Evolutionary conservation across 768 basidiomycete species (phyloP), one percentile per base, ranked within the genome.

Genomic region (Termitomyces sp.): DNA sequence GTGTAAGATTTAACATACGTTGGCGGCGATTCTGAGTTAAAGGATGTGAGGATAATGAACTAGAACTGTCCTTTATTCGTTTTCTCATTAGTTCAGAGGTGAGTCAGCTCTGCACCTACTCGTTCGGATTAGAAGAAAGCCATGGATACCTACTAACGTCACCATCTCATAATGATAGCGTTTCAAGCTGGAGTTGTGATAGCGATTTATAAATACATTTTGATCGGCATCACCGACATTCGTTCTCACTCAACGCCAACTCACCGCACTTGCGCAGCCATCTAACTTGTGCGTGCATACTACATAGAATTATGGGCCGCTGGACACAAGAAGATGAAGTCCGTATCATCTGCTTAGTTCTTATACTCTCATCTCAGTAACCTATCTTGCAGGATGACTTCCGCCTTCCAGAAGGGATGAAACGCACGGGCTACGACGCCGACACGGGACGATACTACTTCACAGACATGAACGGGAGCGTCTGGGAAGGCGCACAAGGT

Each of bases 401-500:
- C 66, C 77, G 81, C 35, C 71, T 83, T 7, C 81, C 82, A 12
- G 78, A 77, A 57, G 82, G 82, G 51, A 79, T 83, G 81, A 74
- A 82, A 59, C 83, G 90, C 34, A 81, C 88, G 56, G 90, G 89
- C 11, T 92, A 91, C 65, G 90, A 92, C 70, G 73, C 85, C 4
- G 90, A 92, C 72, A 77, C 78, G 1, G 79, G 82, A 48, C 73
- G 79, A 47, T 90, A 91, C 73, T 78, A 79, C 66, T 92, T 85
- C 71, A 77, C 78, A 25, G 83, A 84, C 68, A 45, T 60, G 14
- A 78, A 77, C 46, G 87, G 89, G 10, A 71, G 66, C 70, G 59
- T 84, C 65, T 86, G 84, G 83, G 68, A 72, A 50, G 75, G 82
- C n/a, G 71, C 79, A 17, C 77, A 84, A 59, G 89, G 88, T 23